Base-by-base conservation (phyloP, 164 flowering plant species). In the Tetrastigma voinierianum region DNA sequence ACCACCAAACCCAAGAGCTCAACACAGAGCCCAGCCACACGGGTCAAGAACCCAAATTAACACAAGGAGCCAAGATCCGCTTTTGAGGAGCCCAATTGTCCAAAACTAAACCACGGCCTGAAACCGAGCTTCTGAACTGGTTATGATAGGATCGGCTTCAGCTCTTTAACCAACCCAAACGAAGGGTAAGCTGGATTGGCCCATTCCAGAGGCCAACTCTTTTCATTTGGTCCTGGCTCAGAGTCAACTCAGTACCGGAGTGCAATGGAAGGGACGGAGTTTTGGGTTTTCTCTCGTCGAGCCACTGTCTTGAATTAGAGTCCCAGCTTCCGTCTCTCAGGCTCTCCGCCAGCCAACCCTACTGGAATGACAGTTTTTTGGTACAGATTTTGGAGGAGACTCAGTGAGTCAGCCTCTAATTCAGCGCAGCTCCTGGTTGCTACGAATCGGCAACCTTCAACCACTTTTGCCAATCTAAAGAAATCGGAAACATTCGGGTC, bases 21-120 rank as follows among this genome's bases (percentile, higher is more conserved):
- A 85, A 53, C 4, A 75, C 73, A 4, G 90, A 86, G 70, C 72
- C 86, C 85, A 86, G 1, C 93, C 93, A 23, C 83, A 81, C 86
- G 90, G 40, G 87, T 82, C 77, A 89, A 57, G 70, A 75, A 87
- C 1, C 86, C 89, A 15, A 0, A 83, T 69, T 4, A 88, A 59
- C 0, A 64, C n/a, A 70, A 51, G 85, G 95, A 17, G 74, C 59
- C 48, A 89, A 67, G 53, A 86, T 86, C 74, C 49, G 76, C 8
- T 72, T 60, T 62, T 86, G 95, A 1, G 91, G 89, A 0, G 76
- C 89, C 95, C 95, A 89, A 4, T 77, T 76, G 18, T 8, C 14
- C 46, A 46, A 46, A 0, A 89, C 73, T 9, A 81, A 3, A 12
- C 88, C 91, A 0, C 82, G 73, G 1, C 56, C 78, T 12, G 17